Base-by-base conservation (phyloP, 1,139 yeast species). In the Scheffersomyces lignicola region DNA sequence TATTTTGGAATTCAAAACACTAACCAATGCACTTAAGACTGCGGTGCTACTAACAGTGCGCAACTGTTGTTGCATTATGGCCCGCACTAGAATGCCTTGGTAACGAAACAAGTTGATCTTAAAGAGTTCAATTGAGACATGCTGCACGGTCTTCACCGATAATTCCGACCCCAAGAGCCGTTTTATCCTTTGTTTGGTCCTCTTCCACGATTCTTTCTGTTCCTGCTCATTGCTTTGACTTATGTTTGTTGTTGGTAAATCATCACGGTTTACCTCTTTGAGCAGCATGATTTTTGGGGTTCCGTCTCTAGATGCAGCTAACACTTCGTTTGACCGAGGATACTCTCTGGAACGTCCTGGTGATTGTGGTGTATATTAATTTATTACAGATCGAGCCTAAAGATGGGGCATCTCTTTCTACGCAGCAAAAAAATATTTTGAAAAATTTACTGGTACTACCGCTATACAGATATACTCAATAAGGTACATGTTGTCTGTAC, bases 1-100 rank as follows among this genome's bases (percentile, higher is more conserved):
- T 5, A 86, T 54, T 48, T 83, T 80, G 6, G 83, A 72, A 55
- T 86, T 84, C 13, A 88, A 40, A 1, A 83, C 68, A 5, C 82
- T 71, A 0, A 76, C 69, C 28, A 88, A 50, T 1, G 84, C 63
- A 0, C 90, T 80, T 51, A 76, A 79, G 1, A 76, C 66, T 1
- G 76, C 61, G 0, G 83, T 69, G 42, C 62, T 65, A 16, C 22
- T 5, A 59, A 51, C 31, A 51, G 48, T 15, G 71, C 67, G 8
- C 51, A 68, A 55, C 51, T 78, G 88, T 1, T 76, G 69, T 39
- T 69, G 70, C 76, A 86, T 79, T 3, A 85, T 40, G 31, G 73
- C 60, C 35, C 81, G 65, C 16, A 77, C 73, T 21, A 83, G 56
- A 3, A 81, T 44, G 0, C 94, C 94, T 34, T 73, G 65, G 0